Percentiles rank a stretch among this genome's conserved stretches.
Evolutionary conservation across 176 grass and related monocot species (phyloP).

Genomic region (Zea mays): Zm-B73-REFERENCE-NAM-5.0 NC_050099.1:207049001-207049500

Average conservation of each 20-base stretch:
- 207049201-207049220: constrained; percentile 32
- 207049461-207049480: not conserved
- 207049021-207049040: constrained; percentile 76
- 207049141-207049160: constrained; percentile 14
- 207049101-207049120: constrained; percentile 83
- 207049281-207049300: too few relatives aligned
- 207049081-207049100: constrained; percentile 85
- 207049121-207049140: constrained; percentile 92
- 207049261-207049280: not conserved
- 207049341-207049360: too few relatives aligned
- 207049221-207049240: constrained; percentile 5
- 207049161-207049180: not conserved
- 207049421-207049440: too few relatives aligned
- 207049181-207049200: constrained; percentile 20
- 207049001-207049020: constrained; percentile 33
- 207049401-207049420: too few relatives aligned
- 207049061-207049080: constrained; percentile 79
- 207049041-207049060: constrained; percentile 77
- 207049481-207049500: constrained; percentile 5
- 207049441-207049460: constrained; percentile 13
- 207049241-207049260: constrained; percentile 12
- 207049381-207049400: too few relatives aligned
- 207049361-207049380: too few relatives aligned
- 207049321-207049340: too few relatives aligned
- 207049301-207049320: too few relatives aligned